Evolutionary conservation across 768 basidiomycete genomes (phyloP).

Genomic region (Suillus occidentalis): DNA sequence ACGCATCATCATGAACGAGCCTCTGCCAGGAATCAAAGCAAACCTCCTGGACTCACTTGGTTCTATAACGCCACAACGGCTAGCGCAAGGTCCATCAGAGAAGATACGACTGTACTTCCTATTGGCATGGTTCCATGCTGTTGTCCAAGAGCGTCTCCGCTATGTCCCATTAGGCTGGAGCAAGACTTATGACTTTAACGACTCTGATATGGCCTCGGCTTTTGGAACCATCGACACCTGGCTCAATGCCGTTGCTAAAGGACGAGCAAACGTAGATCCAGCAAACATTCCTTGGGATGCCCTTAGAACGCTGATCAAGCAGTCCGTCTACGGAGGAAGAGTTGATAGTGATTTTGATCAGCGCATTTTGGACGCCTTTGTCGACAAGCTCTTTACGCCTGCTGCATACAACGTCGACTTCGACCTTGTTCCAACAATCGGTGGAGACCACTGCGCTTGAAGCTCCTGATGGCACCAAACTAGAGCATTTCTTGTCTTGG

Average conservation of each 20-base stretch:
- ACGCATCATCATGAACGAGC: constrained; percentile 97
- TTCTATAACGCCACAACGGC: constrained; percentile 66
- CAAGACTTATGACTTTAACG: constrained; percentile 97
- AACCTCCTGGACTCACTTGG: constrained; percentile 90
- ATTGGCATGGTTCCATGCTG: constrained; percentile 98
- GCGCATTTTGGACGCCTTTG: constrained; percentile 87
- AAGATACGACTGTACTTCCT: constrained; percentile 94
- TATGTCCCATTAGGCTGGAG: constrained; percentile 98
- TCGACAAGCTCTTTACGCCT: constrained; percentile 85
- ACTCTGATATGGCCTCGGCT: constrained; percentile 94
- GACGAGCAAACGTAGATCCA: constrained; percentile 90
- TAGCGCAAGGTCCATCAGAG: constrained; percentile 87
- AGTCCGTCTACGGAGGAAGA: constrained; percentile 93
- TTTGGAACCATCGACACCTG: constrained; percentile 91
- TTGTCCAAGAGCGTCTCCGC: constrained; percentile 94
- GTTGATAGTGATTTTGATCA: constrained; percentile 97
- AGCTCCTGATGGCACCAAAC: constrained; percentile 89
- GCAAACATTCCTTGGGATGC: constrained; percentile 93
- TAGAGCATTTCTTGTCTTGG: constrained; percentile 91
- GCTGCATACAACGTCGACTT: constrained; percentile 93
- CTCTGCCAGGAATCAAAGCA: constrained; percentile 94
- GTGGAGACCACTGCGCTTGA: constrained; percentile 56
- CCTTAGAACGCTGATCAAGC: constrained; percentile 88
- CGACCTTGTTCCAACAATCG: constrained; percentile 70
- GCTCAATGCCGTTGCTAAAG: constrained; percentile 79